Conservation (phyloP, 176 grass and related monocot species). For the Hsuehochloa calcarea region DNA sequence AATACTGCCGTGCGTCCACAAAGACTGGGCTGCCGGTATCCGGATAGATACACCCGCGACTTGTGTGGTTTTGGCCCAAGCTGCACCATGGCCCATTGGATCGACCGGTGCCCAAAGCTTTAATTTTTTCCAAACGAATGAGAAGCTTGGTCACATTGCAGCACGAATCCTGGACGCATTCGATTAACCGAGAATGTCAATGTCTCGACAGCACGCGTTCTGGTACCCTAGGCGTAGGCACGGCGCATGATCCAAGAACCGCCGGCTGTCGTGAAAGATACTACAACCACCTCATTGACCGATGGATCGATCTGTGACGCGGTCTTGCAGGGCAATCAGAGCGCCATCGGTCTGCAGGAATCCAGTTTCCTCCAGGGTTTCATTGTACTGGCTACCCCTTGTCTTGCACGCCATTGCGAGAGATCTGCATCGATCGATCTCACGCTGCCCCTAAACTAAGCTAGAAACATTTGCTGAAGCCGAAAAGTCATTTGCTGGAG, state of each 20-base stretch:
- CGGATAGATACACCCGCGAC: background rate
- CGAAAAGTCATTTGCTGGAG: background rate
- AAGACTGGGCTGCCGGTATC: background rate
- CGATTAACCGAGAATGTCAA: background rate
- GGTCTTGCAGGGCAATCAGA: background rate
- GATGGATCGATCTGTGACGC: background rate
- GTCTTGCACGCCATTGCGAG: background rate
- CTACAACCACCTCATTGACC: background rate
- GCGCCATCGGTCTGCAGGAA: background rate
- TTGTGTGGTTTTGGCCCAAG: background rate
- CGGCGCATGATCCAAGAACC: conserved; percentile 4
- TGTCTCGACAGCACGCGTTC: background rate
- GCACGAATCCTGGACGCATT: background rate
- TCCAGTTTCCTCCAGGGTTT: background rate
- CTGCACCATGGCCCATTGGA: background rate
- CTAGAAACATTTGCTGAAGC: no score
- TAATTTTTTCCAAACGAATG: background rate
- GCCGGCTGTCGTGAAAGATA: background rate
- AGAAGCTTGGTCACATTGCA: background rate
- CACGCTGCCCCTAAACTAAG: background rate
- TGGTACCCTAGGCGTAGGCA: background rate
- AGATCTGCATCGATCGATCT: background rate
- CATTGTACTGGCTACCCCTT: background rate
- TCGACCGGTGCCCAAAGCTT: background rate
- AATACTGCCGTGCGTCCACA: no score